These are phyloP conservation scores for Auriscalpium microsporum DNA, from an alignment of 768 basidiomycete genomes.

Conservation along the genomic window DNA sequence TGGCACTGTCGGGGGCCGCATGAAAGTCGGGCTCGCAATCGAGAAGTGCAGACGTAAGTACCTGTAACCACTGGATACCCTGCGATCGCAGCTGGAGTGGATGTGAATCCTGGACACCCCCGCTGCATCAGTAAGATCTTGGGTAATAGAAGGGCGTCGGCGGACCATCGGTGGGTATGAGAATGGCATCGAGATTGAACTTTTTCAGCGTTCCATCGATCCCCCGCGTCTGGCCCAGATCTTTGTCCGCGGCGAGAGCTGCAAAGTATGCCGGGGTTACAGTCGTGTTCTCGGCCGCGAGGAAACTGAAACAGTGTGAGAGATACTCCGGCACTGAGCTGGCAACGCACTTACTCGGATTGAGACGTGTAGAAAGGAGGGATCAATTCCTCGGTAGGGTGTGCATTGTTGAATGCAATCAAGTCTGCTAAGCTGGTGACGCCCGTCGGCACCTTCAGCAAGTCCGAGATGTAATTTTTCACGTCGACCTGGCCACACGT, in stretches of 20 bases:
- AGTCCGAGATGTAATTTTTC: slow-evolving; percentile 36
- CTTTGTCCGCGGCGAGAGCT: slow-evolving; percentile 23
- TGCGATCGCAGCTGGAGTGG: slow-evolving; percentile 13
- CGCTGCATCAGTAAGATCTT: not conserved
- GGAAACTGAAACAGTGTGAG: slow-evolving; percentile 14
- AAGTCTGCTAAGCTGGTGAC: slow-evolving; percentile 48
- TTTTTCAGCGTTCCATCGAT: slow-evolving; percentile 26
- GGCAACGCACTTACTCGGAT: slow-evolving; percentile 21
- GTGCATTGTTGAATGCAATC: slow-evolving; percentile 48
- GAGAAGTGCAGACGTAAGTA: not conserved
- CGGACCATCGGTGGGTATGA: slow-evolving; percentile 26
- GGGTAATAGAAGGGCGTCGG: not conserved
- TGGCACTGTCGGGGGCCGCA: slow-evolving; percentile 7
- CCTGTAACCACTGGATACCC: slow-evolving; percentile 18
- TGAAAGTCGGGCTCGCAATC: not conserved
- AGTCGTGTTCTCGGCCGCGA: slow-evolving; percentile 20
- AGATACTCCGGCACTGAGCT: not conserved
- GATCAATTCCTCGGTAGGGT: slow-evolving; percentile 40
- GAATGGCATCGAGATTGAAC: slow-evolving; percentile 26
- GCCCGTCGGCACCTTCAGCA: slow-evolving; percentile 48
- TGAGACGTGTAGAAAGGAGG: slow-evolving; percentile 29
- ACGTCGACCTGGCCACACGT: slow-evolving; percentile 39
- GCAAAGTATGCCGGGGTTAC: slow-evolving; percentile 23
- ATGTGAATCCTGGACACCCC: slow-evolving; percentile 5
- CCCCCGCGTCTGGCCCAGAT: slow-evolving; percentile 25